Conservation (phyloP, 352 stramenopile genomes). For the Phytopythium chamaehyphon region DNA sequence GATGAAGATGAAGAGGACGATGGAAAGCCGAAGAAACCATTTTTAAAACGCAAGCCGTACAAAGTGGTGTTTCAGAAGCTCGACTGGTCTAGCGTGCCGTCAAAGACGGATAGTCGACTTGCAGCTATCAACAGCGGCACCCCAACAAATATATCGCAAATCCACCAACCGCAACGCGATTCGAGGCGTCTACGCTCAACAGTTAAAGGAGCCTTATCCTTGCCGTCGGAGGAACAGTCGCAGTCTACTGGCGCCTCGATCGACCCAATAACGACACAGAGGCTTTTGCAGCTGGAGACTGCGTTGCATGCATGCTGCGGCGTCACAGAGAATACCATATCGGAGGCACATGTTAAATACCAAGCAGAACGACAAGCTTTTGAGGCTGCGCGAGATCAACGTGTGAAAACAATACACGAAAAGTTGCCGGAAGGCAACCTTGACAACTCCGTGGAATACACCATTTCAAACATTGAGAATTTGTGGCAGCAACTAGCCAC, state of each 20-base stretch:
- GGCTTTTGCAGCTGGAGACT: constrained; percentile 15
- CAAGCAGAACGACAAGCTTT: constrained; percentile 24
- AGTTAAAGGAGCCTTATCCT: too few species aligned
- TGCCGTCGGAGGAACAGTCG: too few species aligned
- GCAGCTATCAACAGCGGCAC: constrained; percentile 7
- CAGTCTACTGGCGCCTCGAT: constrained; percentile 4
- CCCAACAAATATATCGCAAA: background rate
- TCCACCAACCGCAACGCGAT: constrained; percentile 3
- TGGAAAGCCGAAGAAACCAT: constrained; percentile 15
- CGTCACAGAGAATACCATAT: constrained; percentile 17
- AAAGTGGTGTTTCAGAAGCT: constrained; percentile 64
- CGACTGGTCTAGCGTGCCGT: constrained; percentile 49
- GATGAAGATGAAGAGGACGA: constrained; percentile 5
- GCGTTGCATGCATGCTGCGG: constrained; percentile 23
- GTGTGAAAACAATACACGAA: background rate
- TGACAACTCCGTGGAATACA: background rate
- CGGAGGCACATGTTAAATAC: constrained; percentile 23
- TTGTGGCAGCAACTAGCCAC: background rate
- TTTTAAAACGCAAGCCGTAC: constrained; percentile 68
- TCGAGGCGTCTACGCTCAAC: background rate
- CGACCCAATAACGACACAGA: constrained; percentile 14
- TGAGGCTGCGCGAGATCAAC: constrained; percentile 6
- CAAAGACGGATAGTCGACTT: constrained; percentile 58
- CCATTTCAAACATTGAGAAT: background rate
- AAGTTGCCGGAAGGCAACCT: background rate